Base-by-base conservation (phyloP, 2,329 filamentous ascomycete genomes). In the Colletotrichum truncatum region DNA sequence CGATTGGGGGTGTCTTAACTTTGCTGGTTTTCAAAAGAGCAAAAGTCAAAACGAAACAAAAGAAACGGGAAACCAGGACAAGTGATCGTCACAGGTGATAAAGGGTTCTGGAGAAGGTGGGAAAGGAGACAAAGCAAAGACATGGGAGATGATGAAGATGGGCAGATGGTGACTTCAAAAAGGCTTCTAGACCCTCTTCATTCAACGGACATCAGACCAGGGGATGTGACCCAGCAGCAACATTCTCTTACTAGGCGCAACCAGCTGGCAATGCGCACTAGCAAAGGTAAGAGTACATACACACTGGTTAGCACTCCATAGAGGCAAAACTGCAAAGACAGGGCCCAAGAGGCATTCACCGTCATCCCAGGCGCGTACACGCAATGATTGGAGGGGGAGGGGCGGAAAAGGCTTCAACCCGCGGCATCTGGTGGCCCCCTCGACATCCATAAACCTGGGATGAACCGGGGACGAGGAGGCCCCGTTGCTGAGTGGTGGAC, bases 181-280 rank as follows among this genome's bases (percentile, higher is more conserved):
- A 46, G 48, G 45, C n/a, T 54, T 32, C 55, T 55, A 26, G 58
- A 55, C 57, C 63, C 53, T 58, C 38, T 36, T 54, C 21, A 49
- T 32, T 21, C 12, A 32, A 32, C 41, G 25, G 26, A 21, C 9
- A 32, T 36, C 21, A 41, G 16, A 18, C 25, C 18, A 34, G n/a
- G 34, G 41, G 41, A 58, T 63, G 52, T 63, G 53, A 53, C 59
- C 53, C 59, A 56, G 59, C 26, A 28, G 45, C 28, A 25, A n/a
- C n/a, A 18, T 23, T 26, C 39, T 12, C 23, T 28, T 63, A 3
- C 53, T 43, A 41, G 59, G 59, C 52, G 43, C 52, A 60, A 34
- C 39, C 28, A n/a, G n/a, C n/a, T n/a, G n/a, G n/a, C 25, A 48
- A 36, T 28, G 25, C 12, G n/a, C n/a, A n/a, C n/a, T 43, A 43